phyloP scores from a whole-genome alignment of 176 grass and related monocot genomes.

The Echinochloa phyllopogon region DNA sequence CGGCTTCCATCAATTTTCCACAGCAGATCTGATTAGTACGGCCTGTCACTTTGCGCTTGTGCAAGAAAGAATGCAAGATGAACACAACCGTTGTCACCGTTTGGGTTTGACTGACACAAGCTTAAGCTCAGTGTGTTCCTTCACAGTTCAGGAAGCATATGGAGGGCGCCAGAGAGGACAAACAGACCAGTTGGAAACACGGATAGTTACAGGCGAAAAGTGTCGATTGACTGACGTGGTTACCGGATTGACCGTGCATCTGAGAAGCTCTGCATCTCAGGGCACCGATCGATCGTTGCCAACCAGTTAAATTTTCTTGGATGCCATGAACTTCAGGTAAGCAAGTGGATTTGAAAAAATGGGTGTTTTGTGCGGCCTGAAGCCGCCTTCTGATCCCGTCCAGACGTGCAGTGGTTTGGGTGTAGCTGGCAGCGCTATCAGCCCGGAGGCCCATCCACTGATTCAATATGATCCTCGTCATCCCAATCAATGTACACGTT shows the following conservation, averaged over 20 bases:
- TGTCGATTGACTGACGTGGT: neutral
- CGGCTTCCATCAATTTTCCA: slow-evolving; percentile 37
- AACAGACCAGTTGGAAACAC: neutral
- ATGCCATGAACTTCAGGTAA: neutral
- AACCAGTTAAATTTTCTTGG: neutral
- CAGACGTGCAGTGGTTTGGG: neutral
- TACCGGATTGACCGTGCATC: slow-evolving; percentile 26
- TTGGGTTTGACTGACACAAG: neutral
- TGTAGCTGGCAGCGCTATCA: neutral
- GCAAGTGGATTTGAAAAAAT: neutral
- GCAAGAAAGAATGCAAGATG: neutral
- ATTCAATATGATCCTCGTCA: neutral
- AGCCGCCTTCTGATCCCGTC: neutral
- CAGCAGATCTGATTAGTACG: neutral
- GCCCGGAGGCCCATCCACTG: neutral
- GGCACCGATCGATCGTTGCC: neutral
- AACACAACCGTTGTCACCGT: neutral
- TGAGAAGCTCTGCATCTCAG: neutral
- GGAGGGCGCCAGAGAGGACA: neutral
- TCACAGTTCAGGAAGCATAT: neutral
- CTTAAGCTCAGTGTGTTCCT: neutral
- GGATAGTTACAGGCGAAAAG: neutral
- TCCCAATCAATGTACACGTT: slow-evolving; percentile 2
- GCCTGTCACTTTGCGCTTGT: neutral
- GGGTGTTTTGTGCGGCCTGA: neutral